Percentiles rank a stretch among this genome's conserved stretches.
Evolutionary conservation across 1,284 basidiomycete genomes (phyloP).

Genomic region (Trametes hirsuta): DNA sequence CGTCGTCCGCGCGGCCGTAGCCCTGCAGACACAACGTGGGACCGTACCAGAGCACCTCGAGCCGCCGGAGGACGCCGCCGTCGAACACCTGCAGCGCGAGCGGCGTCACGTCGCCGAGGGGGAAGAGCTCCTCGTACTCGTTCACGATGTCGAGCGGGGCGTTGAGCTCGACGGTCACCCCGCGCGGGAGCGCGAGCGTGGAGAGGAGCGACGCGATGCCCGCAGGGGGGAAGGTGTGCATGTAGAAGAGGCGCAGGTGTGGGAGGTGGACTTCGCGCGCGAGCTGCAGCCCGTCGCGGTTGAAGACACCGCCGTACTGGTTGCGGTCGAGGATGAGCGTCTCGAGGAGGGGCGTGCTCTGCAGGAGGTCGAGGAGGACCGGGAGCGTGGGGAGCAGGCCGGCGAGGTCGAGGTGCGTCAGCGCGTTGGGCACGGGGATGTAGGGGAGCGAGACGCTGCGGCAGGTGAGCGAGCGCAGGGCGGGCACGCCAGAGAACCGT

Average conservation of each 20-base stretch:
- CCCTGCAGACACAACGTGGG: background rate
- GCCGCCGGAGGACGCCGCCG: background rate
- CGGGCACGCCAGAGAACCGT: background rate
- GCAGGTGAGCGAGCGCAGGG: background rate
- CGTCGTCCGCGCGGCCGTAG: slow-evolving; percentile 2
- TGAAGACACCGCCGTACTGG: background rate
- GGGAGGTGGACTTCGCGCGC: background rate
- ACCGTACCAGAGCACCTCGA: slow-evolving; percentile 1
- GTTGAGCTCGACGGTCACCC: background rate
- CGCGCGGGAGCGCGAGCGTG: background rate
- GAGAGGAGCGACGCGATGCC: background rate
- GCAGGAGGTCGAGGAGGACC: slow-evolving; percentile 1
- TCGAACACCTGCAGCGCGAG: background rate
- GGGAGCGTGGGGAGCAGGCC: background rate
- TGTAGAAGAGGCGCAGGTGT: background rate
- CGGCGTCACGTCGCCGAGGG: background rate
- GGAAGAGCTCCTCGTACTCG: background rate
- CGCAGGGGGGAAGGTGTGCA: background rate
- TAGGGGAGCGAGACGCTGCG: background rate
- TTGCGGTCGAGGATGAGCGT: background rate
- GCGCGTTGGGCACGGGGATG: background rate
- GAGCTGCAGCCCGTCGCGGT: background rate
- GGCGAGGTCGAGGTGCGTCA: background rate
- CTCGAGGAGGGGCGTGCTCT: background rate
- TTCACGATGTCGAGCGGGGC: slow-evolving; percentile 1